Conservation (phyloP, 1,284 basidiomycete species). For the Testicularia cyperi region DNA sequence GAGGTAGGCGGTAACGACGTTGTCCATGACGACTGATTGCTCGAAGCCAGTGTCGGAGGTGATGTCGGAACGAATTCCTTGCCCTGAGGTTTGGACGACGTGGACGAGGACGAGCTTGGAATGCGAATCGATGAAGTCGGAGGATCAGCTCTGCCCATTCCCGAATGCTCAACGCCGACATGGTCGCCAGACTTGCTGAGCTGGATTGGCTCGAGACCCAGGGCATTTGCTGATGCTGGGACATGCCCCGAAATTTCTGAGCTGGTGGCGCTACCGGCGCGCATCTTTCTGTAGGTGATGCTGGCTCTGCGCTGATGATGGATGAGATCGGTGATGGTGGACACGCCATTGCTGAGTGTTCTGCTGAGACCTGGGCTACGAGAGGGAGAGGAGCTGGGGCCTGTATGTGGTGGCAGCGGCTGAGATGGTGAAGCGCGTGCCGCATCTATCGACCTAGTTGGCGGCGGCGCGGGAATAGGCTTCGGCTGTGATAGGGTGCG, state of each 20-base stretch:
- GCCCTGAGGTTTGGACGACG: no score
- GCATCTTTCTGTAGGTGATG: conserved; percentile 21
- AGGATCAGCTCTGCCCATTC: no score
- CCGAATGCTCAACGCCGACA: no score
- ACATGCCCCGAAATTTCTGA: conserved; percentile 8
- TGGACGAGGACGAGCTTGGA: no score
- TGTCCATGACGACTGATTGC: no score
- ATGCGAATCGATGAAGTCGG: no score
- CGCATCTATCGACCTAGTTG: not conserved
- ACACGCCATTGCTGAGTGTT: conserved; percentile 12
- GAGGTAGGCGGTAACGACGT: no score
- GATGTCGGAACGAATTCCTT: no score
- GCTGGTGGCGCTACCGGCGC: conserved; percentile 9
- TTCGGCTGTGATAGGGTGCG: conserved; percentile 10
- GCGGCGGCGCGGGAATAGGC: conserved; percentile 12
- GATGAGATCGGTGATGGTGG: conserved; percentile 14
- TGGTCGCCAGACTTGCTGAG: no score
- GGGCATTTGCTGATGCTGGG: no score
- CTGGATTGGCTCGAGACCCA: no score
- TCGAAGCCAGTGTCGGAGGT: no score
- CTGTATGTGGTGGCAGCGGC: not conserved
- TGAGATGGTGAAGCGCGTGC: conserved; percentile 1
- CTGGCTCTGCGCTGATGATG: conserved; percentile 26
- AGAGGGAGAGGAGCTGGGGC: conserved; percentile 7
- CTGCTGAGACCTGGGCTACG: conserved; percentile 11